Evolutionary conservation across 192 early-diverging fungal species (phyloP).

Genomic region (Entomortierella lignicola): DNA sequence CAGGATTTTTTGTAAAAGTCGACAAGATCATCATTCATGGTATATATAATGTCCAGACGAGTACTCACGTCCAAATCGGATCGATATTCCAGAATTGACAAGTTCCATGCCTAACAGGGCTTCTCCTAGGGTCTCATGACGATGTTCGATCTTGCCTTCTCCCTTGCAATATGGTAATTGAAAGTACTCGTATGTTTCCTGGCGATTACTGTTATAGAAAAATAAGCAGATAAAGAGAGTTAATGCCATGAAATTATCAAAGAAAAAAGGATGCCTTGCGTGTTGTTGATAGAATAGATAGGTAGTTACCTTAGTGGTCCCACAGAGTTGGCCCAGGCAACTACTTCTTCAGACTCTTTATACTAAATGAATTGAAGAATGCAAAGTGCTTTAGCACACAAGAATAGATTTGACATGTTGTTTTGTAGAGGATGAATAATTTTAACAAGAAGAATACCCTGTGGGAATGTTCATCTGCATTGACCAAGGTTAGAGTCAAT

Average conservation of each 20-base stretch:
- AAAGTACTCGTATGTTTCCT: conserved; percentile 82
- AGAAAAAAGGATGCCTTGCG: not conserved
- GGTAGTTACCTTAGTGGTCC: conserved; percentile 56
- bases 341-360: conserved; percentile 70
- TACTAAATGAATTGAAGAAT: conserved; percentile 56
- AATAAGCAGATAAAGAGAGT: not conserved
- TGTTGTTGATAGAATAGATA: not conserved
- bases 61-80: conserved; percentile 70
- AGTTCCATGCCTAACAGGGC: conserved; percentile 83
- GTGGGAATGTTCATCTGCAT: conserved; percentile 65
- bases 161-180: conserved; percentile 81
- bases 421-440: too few relatives aligned
- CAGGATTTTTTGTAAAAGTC: too few relatives aligned
- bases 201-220: conserved; percentile 64
- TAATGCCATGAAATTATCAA: not conserved
- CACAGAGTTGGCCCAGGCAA: conserved; percentile 78
- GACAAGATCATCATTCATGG: too few relatives aligned
- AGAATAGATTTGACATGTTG: too few relatives aligned
- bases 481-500: conserved; percentile 9
- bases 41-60: too few relatives aligned
- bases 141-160: conserved; percentile 67
- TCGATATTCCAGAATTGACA: conserved; percentile 74
- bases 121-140: conserved; percentile 85
- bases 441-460: conserved; percentile 19
- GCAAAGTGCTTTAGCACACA: too few relatives aligned